Evolutionary conservation across 768 basidiomycete species (phyloP), one percentile per base, ranked within the genome.

Genomic region (Dacryopinax primogenitus): DNA sequence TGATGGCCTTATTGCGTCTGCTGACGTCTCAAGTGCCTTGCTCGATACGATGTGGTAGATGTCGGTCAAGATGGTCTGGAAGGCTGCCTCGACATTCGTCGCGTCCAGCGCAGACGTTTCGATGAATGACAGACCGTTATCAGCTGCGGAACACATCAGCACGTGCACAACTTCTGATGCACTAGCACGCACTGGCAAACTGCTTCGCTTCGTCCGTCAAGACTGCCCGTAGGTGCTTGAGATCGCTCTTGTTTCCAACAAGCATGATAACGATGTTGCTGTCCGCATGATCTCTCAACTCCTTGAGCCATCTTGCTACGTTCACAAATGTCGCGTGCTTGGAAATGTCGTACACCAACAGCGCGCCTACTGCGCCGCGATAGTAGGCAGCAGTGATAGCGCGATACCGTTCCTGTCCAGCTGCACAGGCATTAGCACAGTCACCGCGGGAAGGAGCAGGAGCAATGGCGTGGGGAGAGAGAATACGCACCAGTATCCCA

Each of bases 71-170:
- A 97, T 97, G 66, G 85, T 92, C 76, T 98, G 93, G 86, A 99
- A 99, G 62, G 95, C 96, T 65, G 83, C 78, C 78, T 98, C 95
- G 77, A 99, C 94, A 78, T 97, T 96, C 62, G 92, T 94, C 71
- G 95, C 92, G 85, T 99, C 96, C 83, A 98, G 86, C 78, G 95
- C 95, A 73, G 95, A 99, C 67, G 95, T 99, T 81, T 99, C 95
- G 69, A 99, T 95, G 82, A 95, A 95, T 64, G 88, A 90, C 70
- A 97, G 77, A 23, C 86, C 86, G 72, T 94, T 92, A 78, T 95
- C 92, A 70, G 88, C 92, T 92, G 63, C 45, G 23, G n/a, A 13
- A 26, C 45, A 47, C 45, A 26, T 47, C 45, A 47, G 45, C 45
- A 15, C 7, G 23, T 47, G 13, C 13, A 47, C 45, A 47, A 72